phyloP scores from a whole-genome alignment of 139 green algal genomes.

The Closterium sp. region DNA sequence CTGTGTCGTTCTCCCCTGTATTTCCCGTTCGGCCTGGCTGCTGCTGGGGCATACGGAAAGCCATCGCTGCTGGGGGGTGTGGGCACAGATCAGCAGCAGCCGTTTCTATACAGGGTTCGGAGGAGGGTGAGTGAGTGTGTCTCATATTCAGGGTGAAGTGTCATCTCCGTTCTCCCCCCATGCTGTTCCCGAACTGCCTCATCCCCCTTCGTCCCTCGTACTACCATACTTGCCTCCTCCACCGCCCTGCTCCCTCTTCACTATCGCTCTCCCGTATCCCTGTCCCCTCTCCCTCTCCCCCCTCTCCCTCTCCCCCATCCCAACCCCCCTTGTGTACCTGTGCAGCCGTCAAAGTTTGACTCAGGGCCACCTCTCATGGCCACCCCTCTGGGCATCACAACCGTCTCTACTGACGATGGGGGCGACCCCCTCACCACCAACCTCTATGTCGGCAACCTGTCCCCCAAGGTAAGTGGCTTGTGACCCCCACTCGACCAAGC shows the following conservation, averaged over 20 bases:
- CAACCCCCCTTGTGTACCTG: neutral
- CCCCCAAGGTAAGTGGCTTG: constrained; percentile 53
- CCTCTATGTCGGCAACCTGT: constrained; percentile 88
- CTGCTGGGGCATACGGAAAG: neutral
- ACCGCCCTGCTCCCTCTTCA: too few species aligned
- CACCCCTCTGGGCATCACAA: neutral
- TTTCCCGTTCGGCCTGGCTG: too few species aligned
- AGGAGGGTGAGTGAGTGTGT: too few species aligned
- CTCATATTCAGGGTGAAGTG: too few species aligned
- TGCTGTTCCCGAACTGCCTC: too few species aligned
- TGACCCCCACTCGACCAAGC: too few species aligned
- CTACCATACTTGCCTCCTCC: too few species aligned
- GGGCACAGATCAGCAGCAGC: too few species aligned
- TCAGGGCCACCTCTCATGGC: neutral
- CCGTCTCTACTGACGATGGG: constrained; percentile 52
- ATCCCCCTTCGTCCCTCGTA: too few species aligned
- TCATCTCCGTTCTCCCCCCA: too few species aligned
- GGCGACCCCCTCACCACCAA: constrained; percentile 84
- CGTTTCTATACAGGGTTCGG: too few species aligned
- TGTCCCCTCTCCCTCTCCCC: neutral
- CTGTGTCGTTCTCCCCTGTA: too few species aligned
- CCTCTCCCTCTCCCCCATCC: neutral
- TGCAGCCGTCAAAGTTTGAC: constrained; percentile 4
- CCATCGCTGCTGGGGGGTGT: neutral
- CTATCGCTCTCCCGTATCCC: neutral